Evolutionary conservation across 768 basidiomycete species (phyloP), one percentile per base, ranked within the genome.

Genomic region (Suillus hirtellus): DNA sequence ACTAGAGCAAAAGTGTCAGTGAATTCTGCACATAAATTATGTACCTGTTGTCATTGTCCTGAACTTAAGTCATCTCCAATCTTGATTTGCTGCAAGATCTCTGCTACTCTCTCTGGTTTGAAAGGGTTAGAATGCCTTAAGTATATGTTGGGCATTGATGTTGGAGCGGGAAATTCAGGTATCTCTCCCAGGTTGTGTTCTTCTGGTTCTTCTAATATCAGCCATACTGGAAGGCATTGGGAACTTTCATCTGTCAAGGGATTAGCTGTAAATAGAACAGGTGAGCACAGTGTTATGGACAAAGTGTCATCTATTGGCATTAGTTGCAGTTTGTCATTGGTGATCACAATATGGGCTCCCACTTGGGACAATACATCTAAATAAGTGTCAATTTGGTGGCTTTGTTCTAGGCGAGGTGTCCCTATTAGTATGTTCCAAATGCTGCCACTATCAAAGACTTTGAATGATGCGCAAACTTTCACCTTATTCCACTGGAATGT

Each of bases 1-100:
- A 75, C 72, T 2, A 81, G 65, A 0, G 79, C 78, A 60, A 80
- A 83, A 24, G 73, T 68, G 62, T 82, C 79, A 0, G 81, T 78
- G 60, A 71, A 80, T 40, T 74, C 62, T 0, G 9, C 43, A 0
- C 81, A 38, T 1, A 80, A 56, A 0, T 53, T 61, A 0, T 35
- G 19, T 0, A 80, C 76, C 4, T 17, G 15, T 0, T 64, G 60
- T 60, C 81, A 61, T 6, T 64, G 64, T 0, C 58, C 42, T 0
- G 67, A 63, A 0, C 35, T 34, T 0, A 82, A 53, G 59, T 81
- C 78, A 0, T 31, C 17, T 0, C 79, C 79, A 0, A 81, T 69
- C 4, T 60, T 61, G 15, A 76, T 59, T 9, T 56, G 61, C 3
- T 53, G 9, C 2, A 73, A 31, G 0, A 77, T 66, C 19, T 66